phyloP scores from a whole-genome alignment of 495 filamentous ascomycete species.

The Penicillium coffeae region DNA sequence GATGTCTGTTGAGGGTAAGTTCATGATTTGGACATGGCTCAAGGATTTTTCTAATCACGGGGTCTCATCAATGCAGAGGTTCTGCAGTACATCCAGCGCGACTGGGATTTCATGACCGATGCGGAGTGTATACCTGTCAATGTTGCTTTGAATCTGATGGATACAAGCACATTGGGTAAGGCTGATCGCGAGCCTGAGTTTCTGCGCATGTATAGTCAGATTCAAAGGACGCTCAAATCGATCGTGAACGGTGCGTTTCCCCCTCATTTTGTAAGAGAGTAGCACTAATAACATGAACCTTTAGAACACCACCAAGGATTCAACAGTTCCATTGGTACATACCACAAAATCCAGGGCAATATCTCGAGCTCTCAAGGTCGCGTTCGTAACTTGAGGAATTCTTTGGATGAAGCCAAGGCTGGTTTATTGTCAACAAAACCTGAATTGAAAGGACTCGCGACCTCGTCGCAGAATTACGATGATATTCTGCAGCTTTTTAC shows the following conservation, averaged over 20 bases:
- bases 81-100: slow-evolving; percentile 68
- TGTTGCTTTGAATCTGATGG: slow-evolving; percentile 86
- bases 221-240: slow-evolving; percentile 86
- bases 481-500: slow-evolving; percentile 80
- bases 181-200: slow-evolving; percentile 84
- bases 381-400: slow-evolving; percentile 76
- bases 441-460: slow-evolving; percentile 81
- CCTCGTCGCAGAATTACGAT: slow-evolving; percentile 85
- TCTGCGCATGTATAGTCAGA: slow-evolving; percentile 69
- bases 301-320: slow-evolving; percentile 96
- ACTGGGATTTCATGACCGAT: slow-evolving; percentile 89
- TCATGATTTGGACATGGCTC: background rate
- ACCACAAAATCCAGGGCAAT: slow-evolving; percentile 94
- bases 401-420: slow-evolving; percentile 74
- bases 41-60: background rate
- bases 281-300: slow-evolving; percentile 6
- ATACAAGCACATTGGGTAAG: slow-evolving; percentile 86
- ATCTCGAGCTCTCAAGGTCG: slow-evolving; percentile 85
- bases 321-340: slow-evolving; percentile 97
- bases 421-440: slow-evolving; percentile 84
- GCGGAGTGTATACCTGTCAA: slow-evolving; percentile 88
- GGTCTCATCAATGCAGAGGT: slow-evolving; percentile 50
- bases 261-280: background rate
- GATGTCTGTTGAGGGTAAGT: slow-evolving; percentile 43
- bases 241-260: slow-evolving; percentile 72